phyloP scores from a whole-genome alignment of 306 rosid species.

The Cicer arietinum region DNA sequence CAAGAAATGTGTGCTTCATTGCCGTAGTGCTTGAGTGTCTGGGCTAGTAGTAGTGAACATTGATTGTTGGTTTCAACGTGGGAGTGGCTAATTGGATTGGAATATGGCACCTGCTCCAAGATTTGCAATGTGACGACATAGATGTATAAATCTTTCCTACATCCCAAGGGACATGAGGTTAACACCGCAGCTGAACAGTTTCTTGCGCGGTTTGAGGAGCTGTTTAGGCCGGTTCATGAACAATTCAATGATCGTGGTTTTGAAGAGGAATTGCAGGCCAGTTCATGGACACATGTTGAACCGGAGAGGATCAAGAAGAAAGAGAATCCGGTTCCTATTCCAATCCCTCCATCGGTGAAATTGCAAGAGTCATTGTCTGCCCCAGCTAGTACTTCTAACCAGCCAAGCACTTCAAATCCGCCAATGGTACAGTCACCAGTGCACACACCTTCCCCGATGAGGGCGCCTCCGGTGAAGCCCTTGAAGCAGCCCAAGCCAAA shows the following conservation, averaged over 20 bases:
- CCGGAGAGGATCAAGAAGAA: slow-evolving; percentile 58
- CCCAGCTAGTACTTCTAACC: slow-evolving; percentile 67
- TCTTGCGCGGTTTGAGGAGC: slow-evolving; percentile 66
- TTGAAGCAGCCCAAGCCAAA: slow-evolving; percentile 95
- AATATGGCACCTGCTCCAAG: slow-evolving; percentile 30
- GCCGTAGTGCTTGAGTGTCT: background rate
- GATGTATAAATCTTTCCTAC: slow-evolving; percentile 56
- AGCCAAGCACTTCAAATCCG: slow-evolving; percentile 37
- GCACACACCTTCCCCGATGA: slow-evolving; percentile 65
- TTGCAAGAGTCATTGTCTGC: slow-evolving; percentile 37
- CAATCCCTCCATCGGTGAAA: slow-evolving; percentile 17
- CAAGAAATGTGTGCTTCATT: slow-evolving; percentile 41
- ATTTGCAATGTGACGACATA: slow-evolving; percentile 27
- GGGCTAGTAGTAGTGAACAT: slow-evolving; percentile 43
- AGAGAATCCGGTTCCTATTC: slow-evolving; percentile 30
- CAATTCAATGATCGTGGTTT: slow-evolving; percentile 55
- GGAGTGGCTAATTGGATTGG: slow-evolving; percentile 33
- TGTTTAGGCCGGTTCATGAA: slow-evolving; percentile 59
- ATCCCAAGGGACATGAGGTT: slow-evolving; percentile 83
- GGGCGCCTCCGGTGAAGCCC: slow-evolving; percentile 65
- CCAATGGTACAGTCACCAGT: slow-evolving; percentile 68
- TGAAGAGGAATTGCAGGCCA: slow-evolving; percentile 82
- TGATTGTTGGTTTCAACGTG: slow-evolving; percentile 42
- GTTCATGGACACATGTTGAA: slow-evolving; percentile 81
- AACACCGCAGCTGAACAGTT: slow-evolving; percentile 68